Evolutionary conservation across 1,284 basidiomycete species (phyloP).

Genomic region (Amylostereum areolatum): DNA sequence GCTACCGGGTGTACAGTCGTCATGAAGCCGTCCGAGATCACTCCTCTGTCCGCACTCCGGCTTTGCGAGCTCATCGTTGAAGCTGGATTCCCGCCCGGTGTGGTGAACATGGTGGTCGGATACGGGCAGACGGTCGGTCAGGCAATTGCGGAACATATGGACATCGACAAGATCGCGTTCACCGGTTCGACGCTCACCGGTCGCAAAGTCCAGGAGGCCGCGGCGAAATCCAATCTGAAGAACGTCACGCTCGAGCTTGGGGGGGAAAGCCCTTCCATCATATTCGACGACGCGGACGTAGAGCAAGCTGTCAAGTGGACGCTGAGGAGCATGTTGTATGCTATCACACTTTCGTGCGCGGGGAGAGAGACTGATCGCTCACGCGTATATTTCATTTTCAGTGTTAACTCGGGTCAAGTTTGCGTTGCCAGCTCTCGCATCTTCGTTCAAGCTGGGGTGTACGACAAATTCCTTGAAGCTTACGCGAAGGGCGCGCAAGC

Average conservation of each 20-base stretch:
- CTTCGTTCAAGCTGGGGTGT: slow-evolving; percentile 79
- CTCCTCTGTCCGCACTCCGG: slow-evolving; percentile 75
- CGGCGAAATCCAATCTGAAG: slow-evolving; percentile 84
- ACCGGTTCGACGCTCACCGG: slow-evolving; percentile 79
- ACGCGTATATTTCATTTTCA: slow-evolving; percentile 15
- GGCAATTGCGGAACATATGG: slow-evolving; percentile 57
- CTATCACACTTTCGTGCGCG: slow-evolving; percentile 10
- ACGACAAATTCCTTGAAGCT: slow-evolving; percentile 65
- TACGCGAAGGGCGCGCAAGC: slow-evolving; percentile 55
- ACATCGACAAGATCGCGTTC: slow-evolving; percentile 70
- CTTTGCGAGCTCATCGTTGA: slow-evolving; percentile 41
- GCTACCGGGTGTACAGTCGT: slow-evolving; percentile 82
- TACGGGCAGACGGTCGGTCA: slow-evolving; percentile 66
- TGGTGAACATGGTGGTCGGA: slow-evolving; percentile 64
- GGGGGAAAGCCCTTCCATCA: slow-evolving; percentile 83
- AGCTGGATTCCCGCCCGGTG: slow-evolving; percentile 66
- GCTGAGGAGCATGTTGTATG: slow-evolving; percentile 73
- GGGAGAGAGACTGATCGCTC: not conserved
- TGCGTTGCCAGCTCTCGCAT: slow-evolving; percentile 86
- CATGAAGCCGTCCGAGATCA: slow-evolving; percentile 88
- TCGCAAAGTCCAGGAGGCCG: slow-evolving; percentile 78
- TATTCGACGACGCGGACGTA: slow-evolving; percentile 69
- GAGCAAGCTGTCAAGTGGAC: slow-evolving; percentile 82
- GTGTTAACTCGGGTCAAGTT: slow-evolving; percentile 78
- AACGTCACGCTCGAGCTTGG: slow-evolving; percentile 89